Conservation (phyloP, 1,284 basidiomycete species). For the Cryptococcus wingfieldii region DNA sequence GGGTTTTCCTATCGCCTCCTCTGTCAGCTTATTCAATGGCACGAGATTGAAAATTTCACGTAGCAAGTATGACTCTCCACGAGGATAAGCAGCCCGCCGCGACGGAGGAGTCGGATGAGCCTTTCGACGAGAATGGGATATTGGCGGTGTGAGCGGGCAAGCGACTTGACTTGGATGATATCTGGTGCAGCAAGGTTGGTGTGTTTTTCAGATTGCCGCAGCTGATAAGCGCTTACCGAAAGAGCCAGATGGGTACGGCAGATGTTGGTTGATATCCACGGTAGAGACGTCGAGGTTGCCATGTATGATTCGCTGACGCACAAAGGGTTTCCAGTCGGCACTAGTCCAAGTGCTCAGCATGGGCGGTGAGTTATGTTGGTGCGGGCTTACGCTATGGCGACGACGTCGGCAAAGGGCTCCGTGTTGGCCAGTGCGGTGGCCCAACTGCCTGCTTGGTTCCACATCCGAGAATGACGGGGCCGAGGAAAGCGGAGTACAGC, state of each 20-base stretch:
- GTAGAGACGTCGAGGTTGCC: conserved; percentile 42
- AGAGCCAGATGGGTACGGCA: conserved; percentile 24
- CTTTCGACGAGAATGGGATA: conserved; percentile 35
- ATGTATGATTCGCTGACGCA: conserved; percentile 11
- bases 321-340: conserved; percentile 26
- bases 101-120: conserved; percentile 33
- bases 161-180: conserved; percentile 42
- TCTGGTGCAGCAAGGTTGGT: conserved; percentile 21
- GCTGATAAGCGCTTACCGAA: conserved; percentile 23
- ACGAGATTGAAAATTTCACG: conserved; percentile 21
- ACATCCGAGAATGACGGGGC: no score
- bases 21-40: background rate
- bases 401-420: conserved; percentile 34
- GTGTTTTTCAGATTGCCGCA: background rate
- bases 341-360: background rate
- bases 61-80: conserved; percentile 37
- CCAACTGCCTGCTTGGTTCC: conserved; percentile 12
- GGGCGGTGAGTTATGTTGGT: no score
- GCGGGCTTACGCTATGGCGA: conserved; percentile 35
- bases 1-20: background rate
- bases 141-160: conserved; percentile 31
- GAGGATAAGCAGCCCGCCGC: conserved; percentile 39
- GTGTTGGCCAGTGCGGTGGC: conserved; percentile 24
- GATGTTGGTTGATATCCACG: conserved; percentile 26
- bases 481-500: no score